Conservation (phyloP, 805 yeast genomes). For the Hermanozyma aechmeae region DNA sequence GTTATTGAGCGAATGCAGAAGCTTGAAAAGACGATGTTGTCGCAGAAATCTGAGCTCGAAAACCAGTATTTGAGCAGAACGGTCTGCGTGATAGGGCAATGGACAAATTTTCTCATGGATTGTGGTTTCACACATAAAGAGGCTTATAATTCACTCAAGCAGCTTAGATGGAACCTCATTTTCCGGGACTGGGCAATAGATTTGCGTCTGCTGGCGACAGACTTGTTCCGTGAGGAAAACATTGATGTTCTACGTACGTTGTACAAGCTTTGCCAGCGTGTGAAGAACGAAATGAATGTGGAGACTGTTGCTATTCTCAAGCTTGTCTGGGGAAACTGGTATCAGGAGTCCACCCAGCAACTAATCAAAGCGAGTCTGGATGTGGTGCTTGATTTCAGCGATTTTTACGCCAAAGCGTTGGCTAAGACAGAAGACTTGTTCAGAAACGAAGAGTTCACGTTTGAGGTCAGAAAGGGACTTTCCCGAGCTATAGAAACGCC, state of each 20-base stretch:
- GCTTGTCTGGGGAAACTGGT: conserved; percentile 17
- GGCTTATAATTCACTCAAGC: not conserved
- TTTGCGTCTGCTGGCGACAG: conserved; percentile 12
- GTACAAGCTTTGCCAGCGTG: conserved; percentile 8
- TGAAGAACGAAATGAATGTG: conserved; percentile 11
- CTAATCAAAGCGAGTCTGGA: conserved; percentile 1
- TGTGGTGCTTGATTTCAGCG: conserved; percentile 7
- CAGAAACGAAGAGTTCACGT: conserved; percentile 14
- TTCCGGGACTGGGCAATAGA: conserved; percentile 16
- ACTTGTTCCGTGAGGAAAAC: conserved; percentile 6
- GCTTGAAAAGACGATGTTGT: no score
- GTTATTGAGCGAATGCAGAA: no score
- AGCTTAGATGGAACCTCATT: conserved; percentile 22
- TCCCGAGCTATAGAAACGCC: not conserved
- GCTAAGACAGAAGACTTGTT: conserved; percentile 3
- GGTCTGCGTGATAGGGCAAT: no score
- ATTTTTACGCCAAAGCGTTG: conserved; percentile 7
- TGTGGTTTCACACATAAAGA: conserved; percentile 4
- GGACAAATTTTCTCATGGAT: conserved; percentile 4
- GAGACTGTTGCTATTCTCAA: conserved; percentile 13
- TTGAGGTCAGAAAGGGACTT: conserved; percentile 21
- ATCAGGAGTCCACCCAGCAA: not conserved
- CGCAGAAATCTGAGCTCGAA: no score
- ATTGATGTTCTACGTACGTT: conserved; percentile 1
- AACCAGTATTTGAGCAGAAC: no score